Evolutionary conservation across 345 rosid genomes (phyloP), one percentile per base, ranked within the genome.

Genomic region (Citrus australasica): DNA sequence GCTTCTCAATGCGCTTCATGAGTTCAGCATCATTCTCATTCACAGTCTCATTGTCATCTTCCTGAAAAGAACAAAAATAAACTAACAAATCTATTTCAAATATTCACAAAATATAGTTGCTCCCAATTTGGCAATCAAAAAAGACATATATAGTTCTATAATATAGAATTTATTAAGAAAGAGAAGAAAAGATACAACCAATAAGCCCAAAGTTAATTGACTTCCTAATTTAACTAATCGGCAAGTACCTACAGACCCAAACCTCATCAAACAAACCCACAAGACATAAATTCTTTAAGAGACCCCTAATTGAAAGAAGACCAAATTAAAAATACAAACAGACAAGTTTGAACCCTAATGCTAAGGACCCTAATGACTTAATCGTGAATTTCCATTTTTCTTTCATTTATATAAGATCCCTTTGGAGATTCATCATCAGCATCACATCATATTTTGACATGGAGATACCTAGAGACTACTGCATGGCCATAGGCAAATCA

Each of bases 1-100:
- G 91, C 86, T 95, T 93, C 71, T 86, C 86, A 83, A 95, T 82
- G 22, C 91, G 74, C 82, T 89, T 95, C 37, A n/a, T 82, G 33
- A 91, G 87, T 81, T 93, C 90, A 63, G 85, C 75, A 66, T 90
- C 90, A 25, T 82, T 73, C 53, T 78, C 90, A 30, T 78, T 67
- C 74, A 24, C 76, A 4, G 30, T 71, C 30, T 74, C 27, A 46
- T 82, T 46, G 4, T 76, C 84, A 48, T 77, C 84, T 71, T 84
- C 86, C 91, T 86, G 79, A 59, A 53, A 32, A 55, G 24, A 78
- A 46, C 24, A 64, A 67, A 61, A 66, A 59, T 7, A 25, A 25
- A 33, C 3, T 16, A 51, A 42, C 63, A 66, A 22, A 4, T 4
- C 55, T 71, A 64, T 76, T 33, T 19, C 38, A 48, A 28, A 70